Evolutionary conservation across 2,329 filamentous ascomycete genomes (phyloP), one percentile per base, ranked within the genome.

Genomic region (Verticillium zaregamsianum): DNA sequence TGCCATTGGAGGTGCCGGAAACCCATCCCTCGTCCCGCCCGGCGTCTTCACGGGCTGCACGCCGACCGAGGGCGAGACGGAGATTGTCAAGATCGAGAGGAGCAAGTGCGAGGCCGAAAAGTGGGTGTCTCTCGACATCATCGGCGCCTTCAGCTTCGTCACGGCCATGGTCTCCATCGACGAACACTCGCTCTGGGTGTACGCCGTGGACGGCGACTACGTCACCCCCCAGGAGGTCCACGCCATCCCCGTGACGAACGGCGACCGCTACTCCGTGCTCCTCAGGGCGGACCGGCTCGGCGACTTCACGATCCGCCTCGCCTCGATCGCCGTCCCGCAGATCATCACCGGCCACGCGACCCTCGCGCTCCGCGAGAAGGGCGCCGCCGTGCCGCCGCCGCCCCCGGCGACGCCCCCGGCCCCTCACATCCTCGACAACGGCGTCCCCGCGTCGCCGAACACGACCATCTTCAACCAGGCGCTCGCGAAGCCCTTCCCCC

Each of bases 261-360:
- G 83, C 14, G 81, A 82, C 63, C 78, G 84, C 5, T 85, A 80
- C 67, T 84, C 82, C 0, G 73, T 86, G 1, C 68, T 86, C 57
- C 66, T 84, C 64, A 71, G 78, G 62, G 72, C 85, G 5, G 71
- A 79, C 52, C 76, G 79, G 49, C 68, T 76, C 0, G 81, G 81
- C 1, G 73, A 81, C 62, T 88, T 84, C 69, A 80, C 79, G 7
- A 80, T 88, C 35, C 84, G 86, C 3, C 74, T 83, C 49, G 79
- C 81, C 31, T 79, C 82, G 17, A 72, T 74, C 15, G 76, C 74
- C 33, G 70, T 77, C 2, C 79, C 81, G 12, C 87, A 89, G 68
- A 77, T 87, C 60, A 76, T 89, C 33, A 77, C 78, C 15, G 85
- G 81, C 1, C 77, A 79, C 20, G 85, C 82, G 1, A 73, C 79